Percentiles rank a stretch among this genome's conserved stretches.
Conservation (phyloP, 2,329 filamentous ascomycete species). For the Xylaria sp. region DNA sequence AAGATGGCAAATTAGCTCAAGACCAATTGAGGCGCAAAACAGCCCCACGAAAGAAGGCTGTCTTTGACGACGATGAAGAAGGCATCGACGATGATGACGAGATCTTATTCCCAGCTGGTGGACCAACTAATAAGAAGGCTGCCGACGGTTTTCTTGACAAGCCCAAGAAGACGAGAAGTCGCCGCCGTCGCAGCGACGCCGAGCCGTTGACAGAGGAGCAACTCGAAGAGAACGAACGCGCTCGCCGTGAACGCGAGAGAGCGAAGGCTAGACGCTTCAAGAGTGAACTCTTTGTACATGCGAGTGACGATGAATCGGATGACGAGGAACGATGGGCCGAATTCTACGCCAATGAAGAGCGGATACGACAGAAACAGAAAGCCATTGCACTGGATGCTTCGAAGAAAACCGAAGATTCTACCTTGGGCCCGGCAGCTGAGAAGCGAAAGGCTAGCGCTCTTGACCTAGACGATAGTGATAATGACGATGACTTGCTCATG, state of each 20-base stretch:
- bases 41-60: conserved; percentile 64
- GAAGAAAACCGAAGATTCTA: conserved; percentile 20
- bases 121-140: conserved; percentile 67
- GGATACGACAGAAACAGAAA: conserved; percentile 66
- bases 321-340: conserved; percentile 68
- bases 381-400: conserved; percentile 48
- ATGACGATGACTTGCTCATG: conserved; percentile 46
- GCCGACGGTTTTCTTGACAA: conserved; percentile 64
- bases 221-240: conserved; percentile 71
- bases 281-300: conserved; percentile 82
- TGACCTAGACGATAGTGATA: conserved; percentile 49
- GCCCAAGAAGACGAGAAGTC: conserved; percentile 70
- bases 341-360: conserved; percentile 83
- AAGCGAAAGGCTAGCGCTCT: conserved; percentile 45
- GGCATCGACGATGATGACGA: conserved; percentile 67
- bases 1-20: conserved; percentile 78
- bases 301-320: conserved; percentile 91
- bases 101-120: conserved; percentile 75
- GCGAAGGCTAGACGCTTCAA: conserved; percentile 85
- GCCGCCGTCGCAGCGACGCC: conserved; percentile 61
- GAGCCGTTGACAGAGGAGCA: conserved; percentile 69
- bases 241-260: conserved; percentile 73
- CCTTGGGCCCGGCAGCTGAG: conserved; percentile 40
- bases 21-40: conserved; percentile 82
- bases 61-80: conserved; percentile 78